These are phyloP conservation scores for Pichia membranifaciens DNA, from an alignment of 805 yeast species.

Conservation along the genomic window DNA sequence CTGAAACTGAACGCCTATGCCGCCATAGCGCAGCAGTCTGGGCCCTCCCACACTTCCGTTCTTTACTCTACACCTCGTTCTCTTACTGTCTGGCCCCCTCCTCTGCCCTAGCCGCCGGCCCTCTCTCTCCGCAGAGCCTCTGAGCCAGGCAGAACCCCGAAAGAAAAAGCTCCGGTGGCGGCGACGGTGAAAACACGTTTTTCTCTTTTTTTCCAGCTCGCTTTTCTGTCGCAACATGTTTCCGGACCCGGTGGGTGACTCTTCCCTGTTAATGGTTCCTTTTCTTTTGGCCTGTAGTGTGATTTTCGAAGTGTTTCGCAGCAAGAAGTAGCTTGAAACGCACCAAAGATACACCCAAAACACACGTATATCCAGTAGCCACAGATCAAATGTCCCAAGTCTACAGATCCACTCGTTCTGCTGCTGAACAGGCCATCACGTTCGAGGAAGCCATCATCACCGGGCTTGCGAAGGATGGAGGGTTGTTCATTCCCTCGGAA, in stretches of 20 bases:
- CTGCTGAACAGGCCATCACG: conserved; percentile 44
- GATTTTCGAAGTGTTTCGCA: no score
- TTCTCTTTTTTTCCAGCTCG: not conserved
- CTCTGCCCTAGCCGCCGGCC: no score
- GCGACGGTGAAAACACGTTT: not conserved
- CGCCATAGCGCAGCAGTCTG: no score
- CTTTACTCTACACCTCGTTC: no score
- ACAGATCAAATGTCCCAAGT: conserved; percentile 49
- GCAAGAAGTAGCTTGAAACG: no score
- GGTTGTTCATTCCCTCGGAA: conserved; percentile 80
- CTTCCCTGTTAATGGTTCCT: conserved; percentile 15
- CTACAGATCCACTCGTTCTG: conserved; percentile 77
- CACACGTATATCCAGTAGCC: no score
- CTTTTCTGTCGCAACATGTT: no score
- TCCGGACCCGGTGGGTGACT: not conserved
- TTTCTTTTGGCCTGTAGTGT: no score
- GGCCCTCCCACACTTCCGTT: no score
- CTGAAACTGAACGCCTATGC: no score
- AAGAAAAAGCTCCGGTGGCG: not conserved
- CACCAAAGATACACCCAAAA: not conserved
- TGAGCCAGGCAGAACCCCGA: not conserved
- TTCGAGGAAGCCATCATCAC: conserved; percentile 81
- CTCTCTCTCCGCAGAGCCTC: not conserved
- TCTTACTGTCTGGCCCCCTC: no score
- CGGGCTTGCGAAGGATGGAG: conserved; percentile 96